Percentiles rank a stretch among this genome's conserved stretches.
Conservation (phyloP, 2,329 filamentous ascomycete species). For the Monilinia fructigena region DNA sequence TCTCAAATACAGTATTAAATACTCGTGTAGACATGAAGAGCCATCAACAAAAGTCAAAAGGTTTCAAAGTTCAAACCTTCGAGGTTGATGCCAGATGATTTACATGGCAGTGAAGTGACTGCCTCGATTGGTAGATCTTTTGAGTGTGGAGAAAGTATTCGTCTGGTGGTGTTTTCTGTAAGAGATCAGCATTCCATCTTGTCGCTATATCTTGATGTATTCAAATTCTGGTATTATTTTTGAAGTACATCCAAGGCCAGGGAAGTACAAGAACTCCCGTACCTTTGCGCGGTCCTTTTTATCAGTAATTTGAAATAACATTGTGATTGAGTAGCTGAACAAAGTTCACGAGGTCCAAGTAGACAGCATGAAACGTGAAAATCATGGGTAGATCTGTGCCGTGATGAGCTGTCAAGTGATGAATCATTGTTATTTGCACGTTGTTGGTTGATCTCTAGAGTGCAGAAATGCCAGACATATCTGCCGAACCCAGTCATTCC, state of each 20-base stretch:
- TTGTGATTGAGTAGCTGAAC: neutral
- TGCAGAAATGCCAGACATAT: neutral
- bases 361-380: neutral
- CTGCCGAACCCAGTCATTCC: neutral
- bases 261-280: neutral
- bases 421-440: neutral
- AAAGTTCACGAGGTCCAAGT: neutral
- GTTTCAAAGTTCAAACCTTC: neutral
- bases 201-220: neutral
- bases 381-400: neutral
- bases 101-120: neutral
- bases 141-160: neutral
- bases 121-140: neutral
- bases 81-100: neutral
- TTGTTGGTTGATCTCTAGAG: neutral
- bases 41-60: neutral
- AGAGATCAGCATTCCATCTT: neutral
- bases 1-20: constrained; percentile 4
- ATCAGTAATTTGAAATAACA: neutral
- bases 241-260: neutral
- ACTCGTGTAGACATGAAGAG: neutral
- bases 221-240: neutral
- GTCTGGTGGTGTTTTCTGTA: neutral
- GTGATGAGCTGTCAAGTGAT: neutral
- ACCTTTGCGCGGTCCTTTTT: neutral